Percentiles rank a stretch among this genome's conserved stretches.
phyloP scores from a whole-genome alignment of 768 basidiomycete species.

The Calocybe indica region DNA sequence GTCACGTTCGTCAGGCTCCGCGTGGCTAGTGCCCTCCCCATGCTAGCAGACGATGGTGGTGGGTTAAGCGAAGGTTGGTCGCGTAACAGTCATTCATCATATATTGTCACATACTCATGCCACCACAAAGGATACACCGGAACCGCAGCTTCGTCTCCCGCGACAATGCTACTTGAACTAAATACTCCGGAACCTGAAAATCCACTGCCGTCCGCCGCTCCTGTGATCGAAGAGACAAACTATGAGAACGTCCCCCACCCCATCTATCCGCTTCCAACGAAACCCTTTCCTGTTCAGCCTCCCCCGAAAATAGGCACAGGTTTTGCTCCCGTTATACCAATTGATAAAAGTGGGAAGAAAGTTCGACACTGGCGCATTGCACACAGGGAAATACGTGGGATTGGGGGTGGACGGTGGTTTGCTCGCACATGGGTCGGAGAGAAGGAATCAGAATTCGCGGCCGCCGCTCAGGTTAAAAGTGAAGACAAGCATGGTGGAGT shows the following conservation, averaged over 20 bases:
- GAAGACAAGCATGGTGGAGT: slow-evolving; percentile 26
- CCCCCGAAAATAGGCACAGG: slow-evolving; percentile 72
- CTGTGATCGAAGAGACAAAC: slow-evolving; percentile 37
- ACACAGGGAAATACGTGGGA: slow-evolving; percentile 73
- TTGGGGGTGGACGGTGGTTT: slow-evolving; percentile 82
- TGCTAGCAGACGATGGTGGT: slow-evolving; percentile 43
- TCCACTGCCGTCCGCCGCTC: slow-evolving; percentile 22
- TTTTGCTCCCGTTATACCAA: slow-evolving; percentile 58
- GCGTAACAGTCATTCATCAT: not conserved
- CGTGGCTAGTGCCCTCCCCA: slow-evolving; percentile 22
- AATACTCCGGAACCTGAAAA: slow-evolving; percentile 48
- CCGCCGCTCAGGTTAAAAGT: slow-evolving; percentile 24
- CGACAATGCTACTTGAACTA: slow-evolving; percentile 40
- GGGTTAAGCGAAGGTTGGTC: slow-evolving; percentile 57
- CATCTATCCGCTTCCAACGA: slow-evolving; percentile 73
- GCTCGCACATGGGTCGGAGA: slow-evolving; percentile 78
- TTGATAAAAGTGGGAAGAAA: slow-evolving; percentile 59
- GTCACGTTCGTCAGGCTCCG: slow-evolving; percentile 9
- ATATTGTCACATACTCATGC: slow-evolving; percentile 6
- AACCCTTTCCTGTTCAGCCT: slow-evolving; percentile 77
- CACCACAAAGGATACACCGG: slow-evolving; percentile 46
- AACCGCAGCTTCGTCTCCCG: slow-evolving; percentile 71
- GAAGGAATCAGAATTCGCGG: slow-evolving; percentile 65
- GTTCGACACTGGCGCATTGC: slow-evolving; percentile 71
- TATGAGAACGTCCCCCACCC: slow-evolving; percentile 62